Evolutionary conservation across 2,329 filamentous ascomycete genomes (phyloP).

Genomic region (Huntiella savannae): DNA sequence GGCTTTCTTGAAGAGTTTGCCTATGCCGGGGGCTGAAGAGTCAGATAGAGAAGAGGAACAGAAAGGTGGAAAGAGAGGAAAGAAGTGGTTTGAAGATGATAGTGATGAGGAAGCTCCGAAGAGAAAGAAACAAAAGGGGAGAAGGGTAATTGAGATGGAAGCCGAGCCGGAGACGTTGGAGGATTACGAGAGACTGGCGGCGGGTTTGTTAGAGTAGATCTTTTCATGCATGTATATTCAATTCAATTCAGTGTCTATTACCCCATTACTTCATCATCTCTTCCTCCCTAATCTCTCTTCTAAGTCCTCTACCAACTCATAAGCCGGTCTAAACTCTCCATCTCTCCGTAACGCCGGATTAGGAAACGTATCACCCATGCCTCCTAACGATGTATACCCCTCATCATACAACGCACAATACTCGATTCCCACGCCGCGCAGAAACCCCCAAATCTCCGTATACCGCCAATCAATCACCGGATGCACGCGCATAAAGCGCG

Average conservation of each 20-base stretch:
- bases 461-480: conserved; percentile 98
- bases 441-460: conserved; percentile 81
- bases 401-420: conserved; percentile 76
- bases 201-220: conserved; percentile 41
- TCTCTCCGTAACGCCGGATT: conserved; percentile 51
- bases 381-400: conserved; percentile 85
- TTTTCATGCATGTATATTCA: conserved; percentile 1
- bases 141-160: conserved; percentile 40
- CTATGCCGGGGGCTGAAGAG: conserved; percentile 23
- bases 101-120: conserved; percentile 18
- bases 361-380: conserved; percentile 69
- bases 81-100: conserved; percentile 57
- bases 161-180: conserved; percentile 61
- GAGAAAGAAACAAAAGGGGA: conserved; percentile 21
- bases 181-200: conserved; percentile 59
- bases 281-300: conserved; percentile 64
- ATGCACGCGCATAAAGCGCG: conserved; percentile 77
- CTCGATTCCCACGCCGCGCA: conserved; percentile 56
- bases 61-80: conserved; percentile 42
- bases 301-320: conserved; percentile 53
- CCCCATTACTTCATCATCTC: not conserved
- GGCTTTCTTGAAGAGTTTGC: conserved; percentile 38
- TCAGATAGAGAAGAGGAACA: conserved; percentile 13
- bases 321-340: conserved; percentile 46
- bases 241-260: not conserved